Percentiles rank a stretch among this genome's conserved stretches.
Conservation (phyloP, 192 early-diverging fungal species). For the Backusella morwellensis region DNA sequence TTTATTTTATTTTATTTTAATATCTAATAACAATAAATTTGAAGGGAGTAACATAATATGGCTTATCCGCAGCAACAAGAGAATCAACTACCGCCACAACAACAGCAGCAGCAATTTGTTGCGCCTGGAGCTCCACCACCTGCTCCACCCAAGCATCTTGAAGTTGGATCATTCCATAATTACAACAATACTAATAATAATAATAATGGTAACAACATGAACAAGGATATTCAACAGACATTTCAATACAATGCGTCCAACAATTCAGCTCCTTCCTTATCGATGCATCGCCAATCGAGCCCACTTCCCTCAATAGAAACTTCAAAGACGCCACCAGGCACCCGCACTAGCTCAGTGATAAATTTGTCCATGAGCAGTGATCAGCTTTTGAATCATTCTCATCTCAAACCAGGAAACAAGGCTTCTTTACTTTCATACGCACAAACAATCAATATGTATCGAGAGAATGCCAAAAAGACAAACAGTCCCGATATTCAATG, state of each 20-base stretch:
- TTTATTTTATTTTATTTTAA: neutral
- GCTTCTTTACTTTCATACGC: slow-evolving; percentile 54
- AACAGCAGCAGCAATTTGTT: neutral
- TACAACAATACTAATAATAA: neutral
- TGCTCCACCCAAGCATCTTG: neutral
- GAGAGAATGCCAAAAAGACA: slow-evolving; percentile 65
- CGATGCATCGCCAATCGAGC: slow-evolving; percentile 1
- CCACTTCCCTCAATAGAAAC: neutral
- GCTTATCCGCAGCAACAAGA: neutral
- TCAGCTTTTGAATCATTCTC: slow-evolving; percentile 49
- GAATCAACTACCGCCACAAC: neutral
- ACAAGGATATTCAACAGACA: neutral
- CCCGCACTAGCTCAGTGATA: slow-evolving; percentile 25
- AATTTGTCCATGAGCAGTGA: slow-evolving; percentile 27
- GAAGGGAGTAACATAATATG: neutral
- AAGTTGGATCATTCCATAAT: slow-evolving; percentile 1
- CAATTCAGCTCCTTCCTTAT: slow-evolving; percentile 15
- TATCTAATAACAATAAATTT: neutral
- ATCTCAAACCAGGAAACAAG: slow-evolving; percentile 57
- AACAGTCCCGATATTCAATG: slow-evolving; percentile 62
- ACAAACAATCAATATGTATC: slow-evolving; percentile 57
- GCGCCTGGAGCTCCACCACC: neutral
- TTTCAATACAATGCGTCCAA: slow-evolving; percentile 7
- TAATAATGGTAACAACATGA: neutral
- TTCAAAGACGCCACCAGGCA: slow-evolving; percentile 20